A percentile compares a stretch with the other conserved stretches of the same genome.
Conservation (phyloP, 768 basidiomycete genomes). For the Leccinum truebloodii region DNA sequence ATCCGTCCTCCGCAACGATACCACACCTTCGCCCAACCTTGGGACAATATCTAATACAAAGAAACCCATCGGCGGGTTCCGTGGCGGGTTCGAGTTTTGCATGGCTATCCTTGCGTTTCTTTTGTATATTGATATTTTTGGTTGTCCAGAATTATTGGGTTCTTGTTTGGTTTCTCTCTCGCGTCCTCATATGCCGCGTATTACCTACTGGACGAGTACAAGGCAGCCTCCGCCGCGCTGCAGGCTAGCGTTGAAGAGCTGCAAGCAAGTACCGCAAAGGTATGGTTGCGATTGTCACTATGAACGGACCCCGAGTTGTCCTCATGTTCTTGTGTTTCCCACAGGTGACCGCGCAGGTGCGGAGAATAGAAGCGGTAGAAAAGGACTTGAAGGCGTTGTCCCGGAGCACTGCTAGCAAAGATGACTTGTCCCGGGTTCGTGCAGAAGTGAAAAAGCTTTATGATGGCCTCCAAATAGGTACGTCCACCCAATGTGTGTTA, state of each 20-base stretch:
- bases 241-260: slow-evolving; percentile 88
- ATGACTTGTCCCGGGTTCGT: slow-evolving; percentile 74
- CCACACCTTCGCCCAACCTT: slow-evolving; percentile 44
- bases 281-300: slow-evolving; percentile 20
- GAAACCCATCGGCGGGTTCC: slow-evolving; percentile 75
- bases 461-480: slow-evolving; percentile 79
- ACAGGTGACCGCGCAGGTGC: slow-evolving; percentile 81
- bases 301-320: not conserved
- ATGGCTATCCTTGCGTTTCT: slow-evolving; percentile 5
- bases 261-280: slow-evolving; percentile 82
- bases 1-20: slow-evolving; percentile 43
- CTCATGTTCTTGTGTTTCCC: not conserved
- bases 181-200: slow-evolving; percentile 87
- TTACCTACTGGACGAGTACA: slow-evolving; percentile 88
- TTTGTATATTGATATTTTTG: not conserved
- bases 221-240: slow-evolving; percentile 81
- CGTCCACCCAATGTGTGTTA: slow-evolving; percentile 23
- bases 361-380: slow-evolving; percentile 84
- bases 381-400: slow-evolving; percentile 81
- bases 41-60: slow-evolving; percentile 58
- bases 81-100: slow-evolving; percentile 52
- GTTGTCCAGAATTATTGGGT: slow-evolving; percentile 67
- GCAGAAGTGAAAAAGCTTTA: slow-evolving; percentile 87
- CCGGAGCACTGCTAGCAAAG: slow-evolving; percentile 68
- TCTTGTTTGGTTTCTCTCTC: slow-evolving; percentile 87